phyloP scores from a whole-genome alignment of 345 rosid species.

The Pistacia atlantica region DNA sequence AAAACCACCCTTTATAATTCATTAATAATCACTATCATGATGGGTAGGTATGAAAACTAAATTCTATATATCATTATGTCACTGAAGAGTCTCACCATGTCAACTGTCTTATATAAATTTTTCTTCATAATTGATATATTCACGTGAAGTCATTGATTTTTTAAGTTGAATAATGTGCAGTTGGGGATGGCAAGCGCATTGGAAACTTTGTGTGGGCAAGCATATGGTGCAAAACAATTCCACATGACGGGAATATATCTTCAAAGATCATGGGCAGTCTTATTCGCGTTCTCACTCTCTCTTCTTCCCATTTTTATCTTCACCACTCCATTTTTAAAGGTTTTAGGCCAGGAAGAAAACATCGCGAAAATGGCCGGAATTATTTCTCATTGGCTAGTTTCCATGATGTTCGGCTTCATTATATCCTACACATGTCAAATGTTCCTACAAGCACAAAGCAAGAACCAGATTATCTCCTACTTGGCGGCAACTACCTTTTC shows the following conservation, averaged over 20 bases:
- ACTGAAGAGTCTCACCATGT: too few relatives aligned
- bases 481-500: slow-evolving; percentile 47
- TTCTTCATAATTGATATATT: not conserved
- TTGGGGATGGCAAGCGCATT: slow-evolving; percentile 84
- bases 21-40: too few relatives aligned
- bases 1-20: too few relatives aligned
- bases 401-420: slow-evolving; percentile 44
- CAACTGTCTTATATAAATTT: too few relatives aligned
- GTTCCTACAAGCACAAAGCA: slow-evolving; percentile 85
- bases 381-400: slow-evolving; percentile 57
- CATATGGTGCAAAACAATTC: slow-evolving; percentile 71
- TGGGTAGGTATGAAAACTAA: too few relatives aligned
- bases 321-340: slow-evolving; percentile 46
- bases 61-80: too few relatives aligned
- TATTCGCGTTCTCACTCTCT: slow-evolving; percentile 30
- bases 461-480: slow-evolving; percentile 69
- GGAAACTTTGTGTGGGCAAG: slow-evolving; percentile 87
- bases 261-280: slow-evolving; percentile 81
- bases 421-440: slow-evolving; percentile 70
- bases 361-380: slow-evolving; percentile 47
- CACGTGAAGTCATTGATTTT: too few relatives aligned
- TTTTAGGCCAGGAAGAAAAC: slow-evolving; percentile 56
- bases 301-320: slow-evolving; percentile 63
- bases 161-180: slow-evolving; percentile 30
- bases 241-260: slow-evolving; percentile 86